Evolutionary conservation across 1,284 basidiomycete genomes (phyloP).

Genomic region (Testicularia cyperi): DNA sequence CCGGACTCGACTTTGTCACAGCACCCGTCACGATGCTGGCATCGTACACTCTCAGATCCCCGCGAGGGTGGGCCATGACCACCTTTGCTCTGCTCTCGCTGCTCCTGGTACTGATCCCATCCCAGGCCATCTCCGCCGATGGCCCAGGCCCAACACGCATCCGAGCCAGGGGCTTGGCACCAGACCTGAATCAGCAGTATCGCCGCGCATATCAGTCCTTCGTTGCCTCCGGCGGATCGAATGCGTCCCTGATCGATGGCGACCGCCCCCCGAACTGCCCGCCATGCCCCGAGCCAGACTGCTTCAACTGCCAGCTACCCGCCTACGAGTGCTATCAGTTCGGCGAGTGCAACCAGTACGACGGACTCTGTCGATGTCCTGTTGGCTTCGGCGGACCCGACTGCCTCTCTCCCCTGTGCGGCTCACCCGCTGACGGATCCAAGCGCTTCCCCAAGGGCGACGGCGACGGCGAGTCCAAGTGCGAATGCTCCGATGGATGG

Average conservation of each 20-base stretch:
- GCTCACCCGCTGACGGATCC: constrained; percentile 83
- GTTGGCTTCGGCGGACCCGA: constrained; percentile 87
- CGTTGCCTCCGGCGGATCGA: no score
- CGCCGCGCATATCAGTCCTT: constrained; percentile 18
- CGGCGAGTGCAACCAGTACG: constrained; percentile 79
- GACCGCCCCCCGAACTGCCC: constrained; percentile 34
- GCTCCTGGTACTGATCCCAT: no score
- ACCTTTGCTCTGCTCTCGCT: no score
- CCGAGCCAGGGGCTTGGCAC: constrained; percentile 7
- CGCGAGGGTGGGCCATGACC: no score
- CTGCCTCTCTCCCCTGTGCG: constrained; percentile 75
- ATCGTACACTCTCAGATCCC: no score
- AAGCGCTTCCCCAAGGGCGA: constrained; percentile 66
- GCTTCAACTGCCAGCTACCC: constrained; percentile 53
- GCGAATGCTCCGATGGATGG: constrained; percentile 92
- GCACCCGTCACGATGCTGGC: no score
- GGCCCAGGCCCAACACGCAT: no score
- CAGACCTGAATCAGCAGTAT: constrained; percentile 9
- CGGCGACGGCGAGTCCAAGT: constrained; percentile 64
- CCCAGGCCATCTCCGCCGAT: no score
- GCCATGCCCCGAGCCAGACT: constrained; percentile 39
- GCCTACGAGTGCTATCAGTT: constrained; percentile 62
- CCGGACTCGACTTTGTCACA: no score
- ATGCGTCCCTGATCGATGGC: not conserved
- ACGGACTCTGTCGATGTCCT: constrained; percentile 87